Percentiles rank a stretch among this genome's conserved stretches.
Evolutionary conservation across 108 stramenopile genomes (phyloP).

Genomic region (Conticribra guillardii): DNA sequence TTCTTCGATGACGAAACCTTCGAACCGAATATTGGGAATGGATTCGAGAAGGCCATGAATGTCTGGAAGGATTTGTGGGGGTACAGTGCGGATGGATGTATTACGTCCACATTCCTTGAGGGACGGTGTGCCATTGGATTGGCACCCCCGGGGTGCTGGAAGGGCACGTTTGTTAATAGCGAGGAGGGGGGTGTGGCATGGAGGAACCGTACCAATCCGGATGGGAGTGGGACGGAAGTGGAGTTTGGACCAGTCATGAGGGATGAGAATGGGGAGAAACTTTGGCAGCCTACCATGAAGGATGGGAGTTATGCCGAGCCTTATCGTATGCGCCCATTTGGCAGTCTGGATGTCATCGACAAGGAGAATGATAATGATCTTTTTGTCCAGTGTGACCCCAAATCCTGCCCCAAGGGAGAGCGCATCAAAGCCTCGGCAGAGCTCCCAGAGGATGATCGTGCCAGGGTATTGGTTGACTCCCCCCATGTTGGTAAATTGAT

Average conservation of each 20-base stretch:
- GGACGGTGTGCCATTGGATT: conserved; percentile 47
- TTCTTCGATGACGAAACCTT: conserved; percentile 39
- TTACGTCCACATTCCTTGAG: conserved; percentile 24
- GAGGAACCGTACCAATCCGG: conserved; percentile 13
- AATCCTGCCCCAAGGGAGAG: conserved; percentile 44
- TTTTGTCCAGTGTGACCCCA: conserved; percentile 35
- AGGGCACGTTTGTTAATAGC: conserved; percentile 35
- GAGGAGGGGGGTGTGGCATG: conserved; percentile 36
- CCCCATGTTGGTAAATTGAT: conserved; percentile 39
- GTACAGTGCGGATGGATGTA: conserved; percentile 33
- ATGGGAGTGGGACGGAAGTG: too few species aligned
- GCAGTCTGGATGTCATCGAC: conserved; percentile 40
- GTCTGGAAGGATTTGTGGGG: conserved; percentile 50
- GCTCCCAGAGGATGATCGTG: conserved; percentile 35
- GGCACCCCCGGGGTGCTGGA: conserved; percentile 48
- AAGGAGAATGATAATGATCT: conserved; percentile 29
- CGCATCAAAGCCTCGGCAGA: conserved; percentile 8
- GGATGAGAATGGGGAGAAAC: conserved; percentile 29
- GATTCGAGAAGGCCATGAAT: conserved; percentile 48
- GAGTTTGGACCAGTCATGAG: conserved; percentile 16
- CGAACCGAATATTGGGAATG: conserved; percentile 35
- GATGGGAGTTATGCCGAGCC: conserved; percentile 49
- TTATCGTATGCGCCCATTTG: conserved; percentile 38
- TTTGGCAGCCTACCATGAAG: conserved; percentile 41
- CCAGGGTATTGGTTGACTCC: conserved; percentile 37